A percentile compares a stretch with the other conserved stretches of the same genome.
Conservation (phyloP, 1,284 basidiomycete species). For the Ceratobasidium sp. region DNA sequence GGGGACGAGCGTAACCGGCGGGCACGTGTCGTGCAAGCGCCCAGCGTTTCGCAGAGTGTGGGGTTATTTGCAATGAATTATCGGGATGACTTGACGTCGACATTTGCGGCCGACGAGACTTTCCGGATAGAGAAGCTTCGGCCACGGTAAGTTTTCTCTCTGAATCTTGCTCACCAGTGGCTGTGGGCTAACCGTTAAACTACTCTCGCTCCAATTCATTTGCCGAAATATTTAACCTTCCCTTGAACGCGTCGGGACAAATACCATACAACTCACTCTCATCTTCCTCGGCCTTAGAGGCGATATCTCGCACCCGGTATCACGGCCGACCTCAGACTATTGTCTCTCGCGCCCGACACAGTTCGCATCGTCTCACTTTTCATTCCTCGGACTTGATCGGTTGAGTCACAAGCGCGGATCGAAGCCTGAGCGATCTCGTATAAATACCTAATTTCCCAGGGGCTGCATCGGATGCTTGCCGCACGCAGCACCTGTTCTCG, state of each 20-base stretch:
- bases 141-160: neutral
- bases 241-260: neutral
- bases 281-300: neutral
- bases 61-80: constrained; percentile 10
- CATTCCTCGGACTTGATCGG: constrained; percentile 36
- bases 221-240: too few relatives aligned
- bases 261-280: neutral
- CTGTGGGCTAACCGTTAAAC: too few relatives aligned
- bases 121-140: constrained; percentile 1
- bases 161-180: neutral
- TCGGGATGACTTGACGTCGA: constrained; percentile 17
- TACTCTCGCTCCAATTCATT: too few relatives aligned
- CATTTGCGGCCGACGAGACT: constrained; percentile 9
- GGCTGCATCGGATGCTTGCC: constrained; percentile 29
- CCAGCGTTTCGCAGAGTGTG: neutral
- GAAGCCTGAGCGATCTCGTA: constrained; percentile 61
- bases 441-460: constrained; percentile 21
- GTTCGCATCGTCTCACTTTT: neutral
- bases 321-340: neutral
- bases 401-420: constrained; percentile 20
- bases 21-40: neutral
- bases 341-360: constrained; percentile 5
- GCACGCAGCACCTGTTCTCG: constrained; percentile 22
- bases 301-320: neutral
- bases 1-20: neutral